These are phyloP conservation scores for Trichoderma pleuroti DNA, from an alignment of 2,329 filamentous ascomycete genomes.

Conservation along the genomic window DNA sequence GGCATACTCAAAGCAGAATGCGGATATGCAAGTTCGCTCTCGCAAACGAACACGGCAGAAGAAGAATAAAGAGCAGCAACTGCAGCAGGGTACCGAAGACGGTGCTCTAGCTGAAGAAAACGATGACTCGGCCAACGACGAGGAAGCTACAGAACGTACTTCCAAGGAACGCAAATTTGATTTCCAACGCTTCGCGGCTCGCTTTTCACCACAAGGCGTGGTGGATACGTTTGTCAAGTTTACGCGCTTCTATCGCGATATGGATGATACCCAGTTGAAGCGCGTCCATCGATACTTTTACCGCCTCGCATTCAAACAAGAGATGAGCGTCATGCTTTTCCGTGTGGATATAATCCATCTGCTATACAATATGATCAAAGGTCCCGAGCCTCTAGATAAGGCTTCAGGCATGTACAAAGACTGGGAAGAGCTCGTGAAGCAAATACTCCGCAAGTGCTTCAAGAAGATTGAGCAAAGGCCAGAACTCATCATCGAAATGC, in stretches of 20 bases:
- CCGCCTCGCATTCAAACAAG: slow-evolving; percentile 89
- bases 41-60: slow-evolving; percentile 69
- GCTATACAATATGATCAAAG: slow-evolving; percentile 88
- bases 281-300: slow-evolving; percentile 92
- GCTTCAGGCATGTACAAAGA: slow-evolving; percentile 70
- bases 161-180: slow-evolving; percentile 89
- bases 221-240: slow-evolving; percentile 87
- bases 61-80: slow-evolving; percentile 64
- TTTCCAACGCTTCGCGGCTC: slow-evolving; percentile 76
- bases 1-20: slow-evolving; percentile 89
- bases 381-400: slow-evolving; percentile 70
- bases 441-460: slow-evolving; percentile 75
- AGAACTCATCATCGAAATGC: slow-evolving; percentile 81
- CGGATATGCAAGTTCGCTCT: slow-evolving; percentile 87
- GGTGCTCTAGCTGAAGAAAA: slow-evolving; percentile 56
- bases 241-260: slow-evolving; percentile 73
- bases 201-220: slow-evolving; percentile 79
- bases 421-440: slow-evolving; percentile 85
- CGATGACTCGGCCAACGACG: slow-evolving; percentile 70
- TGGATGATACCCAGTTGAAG: slow-evolving; percentile 78
- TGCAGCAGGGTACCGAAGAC: slow-evolving; percentile 36
- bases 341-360: slow-evolving; percentile 86
- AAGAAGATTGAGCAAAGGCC: slow-evolving; percentile 84
- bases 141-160: slow-evolving; percentile 64
- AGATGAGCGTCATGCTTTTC: slow-evolving; percentile 83